Evolutionary conservation across 2,329 filamentous ascomycete species (phyloP), one percentile per base, ranked within the genome.

Genomic region (Fusarium sp.): DNA sequence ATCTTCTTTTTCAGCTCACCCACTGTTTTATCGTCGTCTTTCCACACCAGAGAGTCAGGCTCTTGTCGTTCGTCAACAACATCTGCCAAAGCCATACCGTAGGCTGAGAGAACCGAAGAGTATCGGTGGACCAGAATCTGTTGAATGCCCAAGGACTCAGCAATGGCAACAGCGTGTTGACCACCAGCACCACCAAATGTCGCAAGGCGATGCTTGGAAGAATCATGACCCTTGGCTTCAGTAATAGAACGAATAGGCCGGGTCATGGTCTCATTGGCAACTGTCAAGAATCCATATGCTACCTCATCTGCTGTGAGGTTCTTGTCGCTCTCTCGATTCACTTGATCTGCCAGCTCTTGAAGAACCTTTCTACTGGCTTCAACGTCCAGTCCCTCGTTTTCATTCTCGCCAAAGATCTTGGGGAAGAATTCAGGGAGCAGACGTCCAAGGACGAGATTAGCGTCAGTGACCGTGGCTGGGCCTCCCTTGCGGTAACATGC

Each of bases 171-270:
- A 2, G 93, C 93, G 71, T 97, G 93, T 73, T 97, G 93, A 0
- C 93, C 93, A 44, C 93, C 93, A 0, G 93, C 93, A 53, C 93
- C 93, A 39, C 93, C 93, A 76, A 97, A 97, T 0, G 92, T 96
- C 0, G 93, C 93, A 34, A 97, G 83, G n/a, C 92, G 83, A 75
- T 97, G 93, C 67, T 91, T 92, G 2, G 91, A 92, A 0, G 93
- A 95, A 73, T 97, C 93, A 65, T 96, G 92, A 0, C 93, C 93
- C 75, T 95, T 92, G 26, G 93, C 93, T 75, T 97, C 93, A 0
- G 93, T 97, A 65, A 97, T 85, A 29, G 92, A 94, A 32, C 93
- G 85, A 64, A 97, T 97, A 0, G 93, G 93, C 35, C 93, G 83
- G 3, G 91, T 93, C 93, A 97, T 96, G 12, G 91, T 88, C 78